phyloP scores from a whole-genome alignment of 768 basidiomycete species.

The Fomitopsis serialis region DNA sequence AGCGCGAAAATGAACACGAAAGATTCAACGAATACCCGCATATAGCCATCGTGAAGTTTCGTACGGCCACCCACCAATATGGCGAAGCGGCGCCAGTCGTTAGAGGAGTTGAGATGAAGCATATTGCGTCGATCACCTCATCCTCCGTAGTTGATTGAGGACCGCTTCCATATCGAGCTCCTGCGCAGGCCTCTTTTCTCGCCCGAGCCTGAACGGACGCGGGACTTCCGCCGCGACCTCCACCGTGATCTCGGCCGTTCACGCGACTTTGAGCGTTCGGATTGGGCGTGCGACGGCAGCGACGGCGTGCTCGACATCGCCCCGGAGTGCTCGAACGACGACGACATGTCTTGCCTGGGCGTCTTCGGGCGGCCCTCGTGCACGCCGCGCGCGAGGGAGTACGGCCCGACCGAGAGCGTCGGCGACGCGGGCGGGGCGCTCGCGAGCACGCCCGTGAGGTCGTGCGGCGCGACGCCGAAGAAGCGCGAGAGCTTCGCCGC shows the following conservation, averaged over 20 bases:
- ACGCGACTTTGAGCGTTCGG: not conserved
- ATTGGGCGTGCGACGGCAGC: not conserved
- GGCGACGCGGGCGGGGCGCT: not conserved
- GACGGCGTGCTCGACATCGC: not conserved
- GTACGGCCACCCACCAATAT: too few relatives aligned
- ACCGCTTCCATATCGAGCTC: conserved; percentile 37
- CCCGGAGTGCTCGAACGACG: not conserved
- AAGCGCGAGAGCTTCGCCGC: conserved; percentile 53
- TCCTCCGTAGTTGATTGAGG: conserved; percentile 37
- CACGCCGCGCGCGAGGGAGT: not conserved
- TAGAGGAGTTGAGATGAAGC: too few relatives aligned
- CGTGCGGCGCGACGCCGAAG: conserved; percentile 48
- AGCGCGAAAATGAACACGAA: too few relatives aligned
- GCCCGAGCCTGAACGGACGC: conserved; percentile 29
- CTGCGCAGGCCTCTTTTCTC: conserved; percentile 25
- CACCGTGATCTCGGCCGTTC: conserved; percentile 12
- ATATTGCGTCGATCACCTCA: conserved; percentile 22
- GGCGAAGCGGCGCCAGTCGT: too few relatives aligned
- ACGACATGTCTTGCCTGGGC: not conserved
- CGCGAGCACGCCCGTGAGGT: conserved; percentile 29
- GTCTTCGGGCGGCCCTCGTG: not conserved
- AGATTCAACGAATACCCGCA: not conserved
- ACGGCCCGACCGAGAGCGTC: not conserved
- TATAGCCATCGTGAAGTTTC: not conserved
- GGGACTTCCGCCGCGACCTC: conserved; percentile 14